Evolutionary conservation across 345 rosid genomes (phyloP), one percentile per base, ranked within the genome.

Genomic region (Euphorbia peplus): DNA sequence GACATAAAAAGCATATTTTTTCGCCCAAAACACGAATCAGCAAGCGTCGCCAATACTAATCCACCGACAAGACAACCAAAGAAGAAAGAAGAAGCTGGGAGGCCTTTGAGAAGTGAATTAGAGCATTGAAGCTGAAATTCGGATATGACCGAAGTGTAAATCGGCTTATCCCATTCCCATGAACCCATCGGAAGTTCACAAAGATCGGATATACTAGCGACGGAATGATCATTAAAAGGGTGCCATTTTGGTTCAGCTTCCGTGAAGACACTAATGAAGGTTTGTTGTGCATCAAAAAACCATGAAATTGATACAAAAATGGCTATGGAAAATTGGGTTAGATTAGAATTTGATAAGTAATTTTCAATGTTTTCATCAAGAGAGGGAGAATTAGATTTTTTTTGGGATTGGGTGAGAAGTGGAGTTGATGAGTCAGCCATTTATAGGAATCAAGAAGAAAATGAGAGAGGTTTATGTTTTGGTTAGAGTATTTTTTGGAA

Each of bases 1-100:
- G 75, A 75, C 5, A 75, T 26, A 15, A 75, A 16, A 19, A 75
- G 68, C 56, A 60, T 14, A 24, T 60, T 75, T 60, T 70, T 75
- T 18, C 79, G 70, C 13, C 75, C 79, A 5, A 70, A 29, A 5
- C 47, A 57, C 12, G 79, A 64, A 62, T 75, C 75, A 3, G 71
- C 74, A 3, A 70, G 71, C 3, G 75, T 37, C 16, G 71, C 67
- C 8, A 75, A n/a, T 5, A 42, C 0, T 0, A 70, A 22, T 3
- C 79, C 79, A 15, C 79, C 71, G 14, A 22, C 44, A 9, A 70
- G 28, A 41, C 79, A 75, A 0, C 79, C 79, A 4, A 29, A 0
- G 67, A 75, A 75, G 63, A 70, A 75, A 9, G 79, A 64, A 26
- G 79, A 64, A 2, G 75, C 75, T 0, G 79, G 79, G 12, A 75